Conservation (phyloP, 2,329 filamentous ascomycete genomes). For the Moelleriella libera region DNA sequence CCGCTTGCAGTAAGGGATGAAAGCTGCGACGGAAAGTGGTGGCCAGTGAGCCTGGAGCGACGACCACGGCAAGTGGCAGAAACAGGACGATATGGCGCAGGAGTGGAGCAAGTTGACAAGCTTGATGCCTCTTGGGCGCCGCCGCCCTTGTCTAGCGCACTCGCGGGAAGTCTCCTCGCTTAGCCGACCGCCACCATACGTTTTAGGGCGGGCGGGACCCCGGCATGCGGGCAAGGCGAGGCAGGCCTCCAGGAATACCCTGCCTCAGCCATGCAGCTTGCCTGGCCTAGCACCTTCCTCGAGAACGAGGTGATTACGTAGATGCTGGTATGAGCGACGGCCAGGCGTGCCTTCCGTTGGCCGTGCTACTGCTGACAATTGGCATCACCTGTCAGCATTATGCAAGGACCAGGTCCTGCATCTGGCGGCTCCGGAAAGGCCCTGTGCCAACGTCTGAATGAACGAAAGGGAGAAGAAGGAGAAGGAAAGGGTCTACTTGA, state of each 20-base stretch:
- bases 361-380: background rate
- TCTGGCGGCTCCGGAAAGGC: too few relatives aligned
- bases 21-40: background rate
- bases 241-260: background rate
- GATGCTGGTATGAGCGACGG: background rate
- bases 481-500: too few relatives aligned
- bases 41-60: background rate
- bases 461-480: too few relatives aligned
- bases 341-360: background rate
- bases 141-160: constrained; percentile 2
- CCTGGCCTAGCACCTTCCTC: background rate
- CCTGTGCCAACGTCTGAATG: too few relatives aligned
- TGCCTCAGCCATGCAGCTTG: background rate
- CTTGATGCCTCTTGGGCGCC: background rate
- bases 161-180: constrained; percentile 3
- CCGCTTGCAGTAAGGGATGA: background rate
- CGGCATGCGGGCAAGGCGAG: background rate
- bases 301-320: background rate
- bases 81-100: background rate
- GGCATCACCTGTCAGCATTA: background rate
- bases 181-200: constrained; percentile 1
- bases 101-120: background rate
- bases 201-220: constrained; percentile 2
- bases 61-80: background rate
- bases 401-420: background rate